Evolutionary conservation across 2,329 filamentous ascomycete genomes (phyloP), one percentile per base, ranked within the genome.

Genomic region (Epichloe sp.): DNA sequence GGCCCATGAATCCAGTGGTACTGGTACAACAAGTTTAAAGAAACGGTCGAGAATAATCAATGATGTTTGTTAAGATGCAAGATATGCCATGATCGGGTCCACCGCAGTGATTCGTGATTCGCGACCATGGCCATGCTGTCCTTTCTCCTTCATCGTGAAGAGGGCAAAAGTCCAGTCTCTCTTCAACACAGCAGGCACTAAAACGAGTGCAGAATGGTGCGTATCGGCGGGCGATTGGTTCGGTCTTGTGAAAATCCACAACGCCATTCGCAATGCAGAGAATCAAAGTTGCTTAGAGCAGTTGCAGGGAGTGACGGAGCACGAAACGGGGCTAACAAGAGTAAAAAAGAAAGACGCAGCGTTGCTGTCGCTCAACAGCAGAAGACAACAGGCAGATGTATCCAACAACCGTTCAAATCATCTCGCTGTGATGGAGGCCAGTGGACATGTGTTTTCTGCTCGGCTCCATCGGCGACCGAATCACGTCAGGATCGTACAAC

Each of bases 361-460:
- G 42, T 15, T 23, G 23, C 15, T 17, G 5, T 17, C 15, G 10
- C 5, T 14, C 17, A 43, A 26, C 1, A 19, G 10, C 14, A 23
- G 2, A 14, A 38, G 36, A n/a, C 36, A 10, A 38, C 14, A 3
- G 36, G 36, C 36, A 38, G 10, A 31, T 31, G 3, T 11, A 10
- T 38, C 5, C 36, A 14, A 5, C 5, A 43, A 44, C 19, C 38
- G 35, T 26, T 55, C 63, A 80, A 56, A 80, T 75, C 74, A 81
- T 75, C 64, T 80, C 76, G 61, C 70, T 77, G 50, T 66, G 67
- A 56, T 76, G 70, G 37, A 80, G 62, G 0, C 77, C 77, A 12
- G 75, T 80, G 34, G 72, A 70, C 44, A 71, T 66, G 51, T 70
- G 67, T 44, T 70, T 69, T 58, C 58, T 64, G 46, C 55, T 57